Evolutionary conservation across 257 asterid genomes (phyloP), one percentile per base, ranked within the genome.

Genomic region (Echium plantagineum): DNA sequence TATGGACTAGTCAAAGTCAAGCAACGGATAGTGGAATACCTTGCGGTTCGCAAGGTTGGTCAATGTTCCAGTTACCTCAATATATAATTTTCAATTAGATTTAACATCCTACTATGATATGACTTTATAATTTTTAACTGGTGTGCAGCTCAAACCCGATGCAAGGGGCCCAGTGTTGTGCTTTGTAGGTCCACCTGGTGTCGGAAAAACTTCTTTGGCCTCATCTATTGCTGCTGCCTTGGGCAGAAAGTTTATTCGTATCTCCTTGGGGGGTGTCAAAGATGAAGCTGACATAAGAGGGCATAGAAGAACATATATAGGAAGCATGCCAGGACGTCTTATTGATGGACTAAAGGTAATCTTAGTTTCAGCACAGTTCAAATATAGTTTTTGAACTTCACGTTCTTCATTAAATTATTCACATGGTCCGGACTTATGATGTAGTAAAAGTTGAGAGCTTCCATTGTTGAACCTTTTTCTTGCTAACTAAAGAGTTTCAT

Each of bases 281-380:
- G 99, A 93, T 64, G 99, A 93, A 79, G 99, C 99, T 55, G 97
- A 93, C 71, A 86, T 93, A 67, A 80, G 99, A 75, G 99, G 99
- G 77, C 99, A 86, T 63, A 83, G 99, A 69, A 88, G 99, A 71
- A 88, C 96, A 52, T 93, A 93, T 66, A 86, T 89, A 67, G 97
- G 99, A 69, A 93, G 99, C 77, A 93, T 93, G 99, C 99, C 96
- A 60, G 99, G 99, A 55, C 97, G 96, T 66, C 96, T 93, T 75
- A 79, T 93, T 81, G 99, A 93, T 77, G 99, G 99, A 67, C 59
- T 93, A 66, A 93, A 93, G 97, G 99, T 93, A 20, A 55, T 8
- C 26, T 55, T 10, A 24, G 22, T 56, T 56, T 28, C 38, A 56
- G 1, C 59, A 55, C 10, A 10, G 26, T 55, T 24, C 7, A 12